Base-by-base conservation (phyloP, 257 asterid species). In the Jacaranda copaia region DNA sequence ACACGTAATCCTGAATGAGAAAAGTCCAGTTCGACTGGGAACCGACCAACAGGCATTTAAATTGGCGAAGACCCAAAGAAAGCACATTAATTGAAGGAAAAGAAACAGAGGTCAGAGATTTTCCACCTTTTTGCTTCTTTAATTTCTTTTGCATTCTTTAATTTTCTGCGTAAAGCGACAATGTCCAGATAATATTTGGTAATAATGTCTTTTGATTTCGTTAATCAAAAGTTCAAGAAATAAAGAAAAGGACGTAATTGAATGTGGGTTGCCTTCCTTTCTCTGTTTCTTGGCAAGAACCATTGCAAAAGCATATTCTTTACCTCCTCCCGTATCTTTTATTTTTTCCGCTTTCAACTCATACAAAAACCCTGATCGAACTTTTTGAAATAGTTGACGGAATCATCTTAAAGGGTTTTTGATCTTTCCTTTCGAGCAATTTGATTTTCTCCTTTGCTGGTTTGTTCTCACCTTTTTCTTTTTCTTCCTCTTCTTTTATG, bases 221-320 rank as follows among this genome's bases (percentile, higher is more conserved):
- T 39, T 38, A 57, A 60, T 45, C 67, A 55, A 70, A 72, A 25
- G 32, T 25, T 2, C 32, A 25, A 25, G 32, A 25, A 58, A 32
- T 18, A 25, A 62, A 5, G 57, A 55, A 53, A 40, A 51, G 68
- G 52, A 56, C 45, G 51, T 19, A 18, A 66, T 63, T 68, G 32
- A 57, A 58, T 65, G 63, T 46, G 70, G 70, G 58, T 59, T 72
- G 59, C 81, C 63, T 81, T 76, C 65, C 45, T 46, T 78, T 63
- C 78, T 12, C 20, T 61, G 57, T 85, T 86, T 83, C 79, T 69
- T 73, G 73, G 46, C 76, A 16, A 70, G 49, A 72, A 74, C 87
- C 81, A 66, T 51, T 42, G 49, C 49, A 49, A 16, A 51, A 40
- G 83, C 81, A 84, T 88, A 88, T 85, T 87, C 93, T 76, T 87